These are phyloP conservation scores for Monosporascus sp. DNA, from an alignment of 2,329 filamentous ascomycete species.

Conservation along the genomic window DNA sequence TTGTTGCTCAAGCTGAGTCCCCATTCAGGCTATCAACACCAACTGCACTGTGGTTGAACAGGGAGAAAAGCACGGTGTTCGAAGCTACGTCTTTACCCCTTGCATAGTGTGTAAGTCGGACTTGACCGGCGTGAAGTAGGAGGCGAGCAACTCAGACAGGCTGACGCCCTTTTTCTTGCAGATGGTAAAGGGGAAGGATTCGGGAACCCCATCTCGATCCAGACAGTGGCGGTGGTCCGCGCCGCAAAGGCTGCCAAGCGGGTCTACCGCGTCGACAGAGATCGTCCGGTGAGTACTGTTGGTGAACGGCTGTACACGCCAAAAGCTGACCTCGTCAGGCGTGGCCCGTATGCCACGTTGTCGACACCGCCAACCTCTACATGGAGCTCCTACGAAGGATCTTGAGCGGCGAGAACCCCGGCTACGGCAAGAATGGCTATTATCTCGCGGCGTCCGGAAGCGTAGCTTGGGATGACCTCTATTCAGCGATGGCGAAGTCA, in stretches of 20 bases:
- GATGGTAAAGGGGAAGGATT: slow-evolving; percentile 43
- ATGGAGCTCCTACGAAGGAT: slow-evolving; percentile 39
- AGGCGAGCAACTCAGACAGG: not conserved
- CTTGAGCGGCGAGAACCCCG: slow-evolving; percentile 29
- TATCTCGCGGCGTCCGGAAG: slow-evolving; percentile 44
- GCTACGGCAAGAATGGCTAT: slow-evolving; percentile 38
- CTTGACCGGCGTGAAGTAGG: not conserved
- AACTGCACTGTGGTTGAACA: slow-evolving; percentile 39
- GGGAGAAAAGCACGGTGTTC: slow-evolving; percentile 35
- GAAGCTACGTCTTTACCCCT: slow-evolving; percentile 46
- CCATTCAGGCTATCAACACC: slow-evolving; percentile 29
- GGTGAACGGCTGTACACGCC: not conserved
- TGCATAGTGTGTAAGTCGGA: slow-evolving; percentile 42
- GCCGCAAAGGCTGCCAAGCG: slow-evolving; percentile 33
- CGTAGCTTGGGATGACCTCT: slow-evolving; percentile 46
- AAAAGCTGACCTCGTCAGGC: slow-evolving; percentile 21
- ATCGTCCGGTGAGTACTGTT: slow-evolving; percentile 24
- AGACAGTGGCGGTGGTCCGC: slow-evolving; percentile 41
- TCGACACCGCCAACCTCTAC: slow-evolving; percentile 42
- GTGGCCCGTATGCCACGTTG: slow-evolving; percentile 49
- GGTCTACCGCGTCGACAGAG: slow-evolving; percentile 37
- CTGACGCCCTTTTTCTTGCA: slow-evolving; percentile 1
- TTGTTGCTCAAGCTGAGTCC: not conserved
- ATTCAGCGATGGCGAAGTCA: slow-evolving; percentile 36
- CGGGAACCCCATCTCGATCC: slow-evolving; percentile 45